Conservation (phyloP, 495 filamentous ascomycete genomes). For the Lindgomyces ingoldianus region DNA sequence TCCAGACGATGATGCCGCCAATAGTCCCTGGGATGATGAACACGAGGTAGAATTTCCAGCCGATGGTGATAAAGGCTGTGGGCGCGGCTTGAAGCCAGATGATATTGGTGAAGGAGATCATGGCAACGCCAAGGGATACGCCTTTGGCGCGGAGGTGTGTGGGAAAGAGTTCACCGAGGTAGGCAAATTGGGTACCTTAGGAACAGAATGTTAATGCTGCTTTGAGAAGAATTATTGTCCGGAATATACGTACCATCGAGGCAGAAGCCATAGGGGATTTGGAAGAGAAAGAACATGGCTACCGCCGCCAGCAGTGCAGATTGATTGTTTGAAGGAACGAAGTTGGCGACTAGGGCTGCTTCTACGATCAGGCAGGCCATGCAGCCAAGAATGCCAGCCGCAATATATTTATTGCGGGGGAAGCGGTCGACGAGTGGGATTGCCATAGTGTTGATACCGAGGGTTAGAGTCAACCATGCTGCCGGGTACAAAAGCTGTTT, state of each 20-base stretch:
- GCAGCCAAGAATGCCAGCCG: slow-evolving; percentile 35
- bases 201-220: not conserved
- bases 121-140: slow-evolving; percentile 25
- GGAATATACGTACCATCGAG: slow-evolving; percentile 26
- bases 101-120: slow-evolving; percentile 34
- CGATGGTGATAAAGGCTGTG: slow-evolving; percentile 27
- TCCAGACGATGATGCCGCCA: slow-evolving; percentile 16
- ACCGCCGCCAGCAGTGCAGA: slow-evolving; percentile 28
- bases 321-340: slow-evolving; percentile 24
- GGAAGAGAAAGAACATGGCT: slow-evolving; percentile 30
- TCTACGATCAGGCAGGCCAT: slow-evolving; percentile 39
- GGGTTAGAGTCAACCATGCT: slow-evolving; percentile 36
- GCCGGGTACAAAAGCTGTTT: slow-evolving; percentile 37
- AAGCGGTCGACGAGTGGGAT: slow-evolving; percentile 40
- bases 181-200: slow-evolving; percentile 35
- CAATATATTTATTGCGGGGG: slow-evolving; percentile 34
- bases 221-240: not conserved
- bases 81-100: slow-evolving; percentile 32
- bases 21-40: slow-evolving; percentile 34
- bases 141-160: slow-evolving; percentile 41
- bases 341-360: slow-evolving; percentile 39
- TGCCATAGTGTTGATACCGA: slow-evolving; percentile 29
- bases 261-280: slow-evolving; percentile 37
- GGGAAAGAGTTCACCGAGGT: slow-evolving; percentile 37
- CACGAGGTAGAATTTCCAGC: slow-evolving; percentile 38